Conservation (phyloP, 192 early-diverging fungal genomes). For the Umbelopsis vinacea region DNA sequence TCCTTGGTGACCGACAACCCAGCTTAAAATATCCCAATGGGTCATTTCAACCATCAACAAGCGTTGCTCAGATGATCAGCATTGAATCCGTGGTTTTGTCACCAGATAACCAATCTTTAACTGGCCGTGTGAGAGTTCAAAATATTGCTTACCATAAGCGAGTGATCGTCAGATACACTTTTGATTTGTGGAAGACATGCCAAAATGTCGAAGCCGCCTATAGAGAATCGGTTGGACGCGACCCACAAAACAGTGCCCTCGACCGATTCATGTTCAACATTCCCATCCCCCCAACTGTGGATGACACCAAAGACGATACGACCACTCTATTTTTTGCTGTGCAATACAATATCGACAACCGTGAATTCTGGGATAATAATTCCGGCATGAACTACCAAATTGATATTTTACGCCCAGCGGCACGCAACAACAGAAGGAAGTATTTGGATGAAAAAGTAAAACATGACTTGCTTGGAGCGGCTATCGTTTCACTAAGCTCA, state of each 20-base stretch:
- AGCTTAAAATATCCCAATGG: constrained; percentile 27
- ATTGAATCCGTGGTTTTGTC: constrained; percentile 61
- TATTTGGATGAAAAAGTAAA: not conserved
- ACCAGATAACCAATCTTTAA: constrained; percentile 54
- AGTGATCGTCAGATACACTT: constrained; percentile 75
- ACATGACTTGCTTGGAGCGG: not conserved
- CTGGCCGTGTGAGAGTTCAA: constrained; percentile 75
- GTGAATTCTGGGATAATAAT: constrained; percentile 93
- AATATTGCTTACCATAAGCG: constrained; percentile 87
- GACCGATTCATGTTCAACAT: constrained; percentile 68
- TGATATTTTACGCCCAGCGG: constrained; percentile 25
- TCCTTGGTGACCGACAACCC: constrained; percentile 11
- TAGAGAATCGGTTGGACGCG: constrained; percentile 56
- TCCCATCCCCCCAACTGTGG: constrained; percentile 25
- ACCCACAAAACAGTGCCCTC: constrained; percentile 43
- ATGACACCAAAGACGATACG: constrained; percentile 41
- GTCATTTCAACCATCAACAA: constrained; percentile 34
- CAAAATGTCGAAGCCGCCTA: constrained; percentile 67
- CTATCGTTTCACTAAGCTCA: constrained; percentile 8
- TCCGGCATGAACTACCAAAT: constrained; percentile 77
- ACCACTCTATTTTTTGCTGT: constrained; percentile 64
- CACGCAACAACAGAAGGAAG: not conserved
- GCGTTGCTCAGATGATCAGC: constrained; percentile 42
- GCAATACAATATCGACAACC: constrained; percentile 68
- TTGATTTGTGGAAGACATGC: constrained; percentile 76